These are phyloP conservation scores for Cordyceps pruinosa DNA, from an alignment of 2,329 filamentous ascomycete species.

Conservation along the genomic window DNA sequence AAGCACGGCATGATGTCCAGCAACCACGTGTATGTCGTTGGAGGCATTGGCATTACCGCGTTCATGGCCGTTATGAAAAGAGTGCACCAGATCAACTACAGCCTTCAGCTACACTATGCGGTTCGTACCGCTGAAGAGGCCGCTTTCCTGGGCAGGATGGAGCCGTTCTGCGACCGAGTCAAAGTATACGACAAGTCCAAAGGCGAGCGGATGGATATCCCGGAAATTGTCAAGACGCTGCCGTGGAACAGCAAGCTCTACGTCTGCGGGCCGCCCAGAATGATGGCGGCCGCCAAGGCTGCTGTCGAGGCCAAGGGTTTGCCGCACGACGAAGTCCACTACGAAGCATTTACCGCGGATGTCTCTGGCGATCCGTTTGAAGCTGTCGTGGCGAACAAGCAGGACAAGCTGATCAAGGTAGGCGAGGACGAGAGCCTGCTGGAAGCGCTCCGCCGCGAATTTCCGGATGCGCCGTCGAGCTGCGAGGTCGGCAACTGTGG, in stretches of 20 bases:
- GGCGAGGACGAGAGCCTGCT: slow-evolving; percentile 42
- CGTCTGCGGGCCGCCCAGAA: slow-evolving; percentile 50
- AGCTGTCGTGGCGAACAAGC: slow-evolving; percentile 40
- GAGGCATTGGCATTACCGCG: slow-evolving; percentile 60
- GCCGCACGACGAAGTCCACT: slow-evolving; percentile 46
- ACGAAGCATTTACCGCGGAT: slow-evolving; percentile 51
- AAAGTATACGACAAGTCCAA: slow-evolving; percentile 46
- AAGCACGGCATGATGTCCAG: slow-evolving; percentile 40
- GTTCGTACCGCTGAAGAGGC: slow-evolving; percentile 45
- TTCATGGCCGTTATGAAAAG: slow-evolving; percentile 45
- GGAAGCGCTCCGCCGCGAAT: slow-evolving; percentile 38
- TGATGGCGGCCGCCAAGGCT: slow-evolving; percentile 45
- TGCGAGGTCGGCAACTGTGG: slow-evolving; percentile 51
- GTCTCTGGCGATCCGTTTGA: slow-evolving; percentile 53
- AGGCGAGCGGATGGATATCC: slow-evolving; percentile 47
- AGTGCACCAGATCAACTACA: slow-evolving; percentile 39
- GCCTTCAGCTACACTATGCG: slow-evolving; percentile 51
- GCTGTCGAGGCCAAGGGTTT: slow-evolving; percentile 38
- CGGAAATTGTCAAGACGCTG: slow-evolving; percentile 39
- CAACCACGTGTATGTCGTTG: slow-evolving; percentile 56
- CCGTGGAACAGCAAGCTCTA: slow-evolving; percentile 53
- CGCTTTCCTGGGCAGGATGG: slow-evolving; percentile 45
- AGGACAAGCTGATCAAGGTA: slow-evolving; percentile 36
- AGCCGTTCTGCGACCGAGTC: slow-evolving; percentile 33
- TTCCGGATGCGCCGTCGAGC: slow-evolving; percentile 38